phyloP scores from a whole-genome alignment of 163 green algal species.

The Scenedesmus sp. region DNA sequence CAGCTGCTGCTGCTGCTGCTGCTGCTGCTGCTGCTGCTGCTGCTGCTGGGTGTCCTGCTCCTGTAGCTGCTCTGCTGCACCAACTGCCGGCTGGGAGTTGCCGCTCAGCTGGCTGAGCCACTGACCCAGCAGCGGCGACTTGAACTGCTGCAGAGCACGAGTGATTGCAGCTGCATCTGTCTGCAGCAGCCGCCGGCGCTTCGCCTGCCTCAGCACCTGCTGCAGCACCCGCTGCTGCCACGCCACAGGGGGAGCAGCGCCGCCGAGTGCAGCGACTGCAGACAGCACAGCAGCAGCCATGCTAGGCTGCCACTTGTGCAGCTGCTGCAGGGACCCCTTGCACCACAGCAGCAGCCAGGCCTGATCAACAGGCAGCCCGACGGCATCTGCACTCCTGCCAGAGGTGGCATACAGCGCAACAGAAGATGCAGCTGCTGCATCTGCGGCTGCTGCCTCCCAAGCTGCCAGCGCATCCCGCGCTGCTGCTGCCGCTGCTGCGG shows the following conservation, averaged over 20 bases:
- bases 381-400: conserved; percentile 9
- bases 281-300: conserved; percentile 13
- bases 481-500: neutral
- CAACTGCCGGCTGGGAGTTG: neutral
- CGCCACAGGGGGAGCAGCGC: neutral
- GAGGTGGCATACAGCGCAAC: conserved; percentile 2
- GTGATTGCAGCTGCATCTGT: conserved; percentile 14
- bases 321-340: neutral
- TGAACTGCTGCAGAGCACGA: neutral
- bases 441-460: conserved; percentile 17
- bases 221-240: conserved; percentile 46
- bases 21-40: neutral
- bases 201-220: neutral
- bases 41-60: neutral
- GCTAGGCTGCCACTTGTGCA: conserved; percentile 1
- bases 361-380: neutral
- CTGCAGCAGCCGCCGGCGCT: neutral
- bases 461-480: neutral
- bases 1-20: neutral
- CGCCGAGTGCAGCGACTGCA: neutral
- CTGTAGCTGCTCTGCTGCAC: neutral
- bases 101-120: neutral
- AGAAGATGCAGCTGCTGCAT: conserved; percentile 6
- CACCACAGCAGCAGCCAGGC: conserved; percentile 33
- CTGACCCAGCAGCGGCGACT: neutral